Evolutionary conservation across 164 flowering plant species (phyloP).

Genomic region (Euptelea pleiosperma): DNA sequence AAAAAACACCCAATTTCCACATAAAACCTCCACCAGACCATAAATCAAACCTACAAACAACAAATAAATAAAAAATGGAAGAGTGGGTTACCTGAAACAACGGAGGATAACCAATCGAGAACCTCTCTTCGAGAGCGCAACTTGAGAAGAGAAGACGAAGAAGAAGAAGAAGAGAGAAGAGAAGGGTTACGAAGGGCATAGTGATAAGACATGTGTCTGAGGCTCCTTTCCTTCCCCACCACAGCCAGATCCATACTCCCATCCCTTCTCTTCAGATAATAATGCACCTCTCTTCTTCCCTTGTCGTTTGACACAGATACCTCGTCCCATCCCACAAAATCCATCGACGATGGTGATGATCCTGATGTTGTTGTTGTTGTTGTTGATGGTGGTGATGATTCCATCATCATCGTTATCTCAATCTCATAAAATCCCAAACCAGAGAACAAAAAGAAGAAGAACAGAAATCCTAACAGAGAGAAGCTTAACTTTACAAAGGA

Average conservation of each 20-base stretch:
- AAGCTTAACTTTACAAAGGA: neutral
- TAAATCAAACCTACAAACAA: too few relatives aligned
- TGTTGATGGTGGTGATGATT: neutral
- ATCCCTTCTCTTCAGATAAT: conserved; percentile 46
- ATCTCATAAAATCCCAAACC: too few relatives aligned
- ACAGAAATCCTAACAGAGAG: neutral
- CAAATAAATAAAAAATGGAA: neutral
- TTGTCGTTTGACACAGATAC: conserved; percentile 45
- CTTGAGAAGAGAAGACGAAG: conserved; percentile 21
- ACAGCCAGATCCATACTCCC: conserved; percentile 67
- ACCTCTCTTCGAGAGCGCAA: conserved; percentile 62
- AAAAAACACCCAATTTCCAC: too few relatives aligned
- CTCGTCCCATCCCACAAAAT: conserved; percentile 66
- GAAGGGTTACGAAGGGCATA: conserved; percentile 23
- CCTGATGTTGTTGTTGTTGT: too few relatives aligned
- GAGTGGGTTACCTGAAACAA: conserved; percentile 49
- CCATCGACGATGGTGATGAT: neutral
- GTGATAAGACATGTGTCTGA: conserved; percentile 49
- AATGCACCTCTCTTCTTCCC: conserved; percentile 64
- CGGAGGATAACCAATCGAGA: conserved; percentile 60
- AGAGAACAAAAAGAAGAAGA: neutral
- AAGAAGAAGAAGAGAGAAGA: conserved; percentile 7
- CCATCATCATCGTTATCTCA: neutral
- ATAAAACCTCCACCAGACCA: too few relatives aligned
- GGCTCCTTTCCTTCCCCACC: conserved; percentile 66